Conservation (phyloP, 768 basidiomycete genomes). For the Calocera cornea region DNA sequence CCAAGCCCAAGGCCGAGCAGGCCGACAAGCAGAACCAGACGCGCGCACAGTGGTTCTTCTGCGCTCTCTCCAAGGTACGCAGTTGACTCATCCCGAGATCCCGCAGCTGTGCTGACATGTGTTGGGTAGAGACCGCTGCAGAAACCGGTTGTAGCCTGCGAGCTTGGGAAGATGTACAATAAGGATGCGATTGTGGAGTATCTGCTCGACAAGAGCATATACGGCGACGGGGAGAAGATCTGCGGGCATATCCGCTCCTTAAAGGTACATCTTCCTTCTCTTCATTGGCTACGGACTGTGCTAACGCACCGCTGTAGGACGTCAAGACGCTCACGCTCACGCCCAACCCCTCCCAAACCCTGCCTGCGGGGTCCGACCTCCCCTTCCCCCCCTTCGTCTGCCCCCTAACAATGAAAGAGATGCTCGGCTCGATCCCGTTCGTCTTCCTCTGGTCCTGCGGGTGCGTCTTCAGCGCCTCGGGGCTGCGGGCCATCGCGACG, state of each 20-base stretch:
- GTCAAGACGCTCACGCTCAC: conserved; percentile 74
- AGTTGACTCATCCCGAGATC: neutral
- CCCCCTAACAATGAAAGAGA: conserved; percentile 83
- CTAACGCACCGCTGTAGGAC: conserved; percentile 45
- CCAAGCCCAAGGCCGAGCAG: conserved; percentile 50
- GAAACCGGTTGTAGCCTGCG: conserved; percentile 82
- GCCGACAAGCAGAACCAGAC: conserved; percentile 85
- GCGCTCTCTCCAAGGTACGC: conserved; percentile 84
- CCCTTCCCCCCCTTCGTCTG: conserved; percentile 61
- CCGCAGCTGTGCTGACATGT: neutral
- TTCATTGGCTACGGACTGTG: neutral
- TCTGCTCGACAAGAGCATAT: conserved; percentile 64
- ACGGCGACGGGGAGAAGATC: conserved; percentile 83
- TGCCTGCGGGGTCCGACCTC: conserved; percentile 26
- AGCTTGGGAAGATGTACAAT: conserved; percentile 89
- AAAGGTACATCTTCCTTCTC: conserved; percentile 45
- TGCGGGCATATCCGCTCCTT: conserved; percentile 83
- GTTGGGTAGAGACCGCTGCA: conserved; percentile 48
- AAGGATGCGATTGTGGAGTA: conserved; percentile 89
- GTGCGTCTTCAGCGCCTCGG: conserved; percentile 80
- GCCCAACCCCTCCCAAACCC: conserved; percentile 42
- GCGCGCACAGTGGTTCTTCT: conserved; percentile 80
- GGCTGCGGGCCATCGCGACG: conserved; percentile 50
- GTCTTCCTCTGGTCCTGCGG: conserved; percentile 77
- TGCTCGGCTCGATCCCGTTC: conserved; percentile 84